Evolutionary conservation across 2,329 filamentous ascomycete genomes (phyloP), one percentile per base, ranked within the genome.

Genomic region (Apiospora sp.): DNA sequence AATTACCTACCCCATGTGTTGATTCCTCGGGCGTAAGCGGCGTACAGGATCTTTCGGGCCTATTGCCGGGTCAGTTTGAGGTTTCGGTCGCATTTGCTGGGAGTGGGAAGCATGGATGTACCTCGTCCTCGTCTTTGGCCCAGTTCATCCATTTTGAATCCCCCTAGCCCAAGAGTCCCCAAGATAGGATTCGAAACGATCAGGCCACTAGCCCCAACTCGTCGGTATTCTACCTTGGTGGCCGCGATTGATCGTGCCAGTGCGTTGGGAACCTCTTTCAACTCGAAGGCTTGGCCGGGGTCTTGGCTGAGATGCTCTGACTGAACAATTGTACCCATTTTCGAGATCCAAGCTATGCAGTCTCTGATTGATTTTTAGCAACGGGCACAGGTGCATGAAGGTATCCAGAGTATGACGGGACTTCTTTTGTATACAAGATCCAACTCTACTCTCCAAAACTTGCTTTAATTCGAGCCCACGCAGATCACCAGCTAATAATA

Each of bases 91-190:
- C 10, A n/a, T 6, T 1, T 2, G 12, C 41, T 34, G 16, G 2
- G 30, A 4, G 30, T 14, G 22, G 14, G 22, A 14, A 67, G 3
- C 16, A 41, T 34, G 3, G 24, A n/a, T n/a, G n/a, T 43, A 67
- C 61, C 61, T 67, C 61, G 22, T 67, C 61, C 34, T 67, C 61
- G 12, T 67, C 61, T 34, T 41, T 41, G 8, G 41, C 61, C 61
- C 61, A 67, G 61, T 67, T 67, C 61, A 67, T 67, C 61, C 61
- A 67, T 43, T 22, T 10, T 13, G 34, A 43, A 13, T 67, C 41
- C 34, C 61, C 61, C 12, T n/a, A 67, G 6, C n/a, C 61, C 61
- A 13, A 67, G 61, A 13, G 61, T 67, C 16, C 61, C 61, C 27
- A 67, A 22, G 4, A 67, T 67, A 3, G 61, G 61, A 16, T 67